A percentile compares a stretch with the other conserved stretches of the same genome.
These are phyloP conservation scores for Clonostachys solani DNA, from an alignment of 2,329 filamentous ascomycete genomes.

Conservation along the genomic window DNA sequence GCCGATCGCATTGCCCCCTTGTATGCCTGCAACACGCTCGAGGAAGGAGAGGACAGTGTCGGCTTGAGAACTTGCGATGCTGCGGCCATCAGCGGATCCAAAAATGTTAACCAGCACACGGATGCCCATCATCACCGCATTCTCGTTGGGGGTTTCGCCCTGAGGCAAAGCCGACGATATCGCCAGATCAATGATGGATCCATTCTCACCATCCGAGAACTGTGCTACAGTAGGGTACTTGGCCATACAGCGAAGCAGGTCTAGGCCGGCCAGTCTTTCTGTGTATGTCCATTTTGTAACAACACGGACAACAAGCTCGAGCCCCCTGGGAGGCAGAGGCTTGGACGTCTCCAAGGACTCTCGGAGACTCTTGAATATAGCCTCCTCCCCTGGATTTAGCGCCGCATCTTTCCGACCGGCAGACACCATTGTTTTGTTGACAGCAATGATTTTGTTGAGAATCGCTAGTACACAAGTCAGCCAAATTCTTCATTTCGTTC, in stretches of 20 bases:
- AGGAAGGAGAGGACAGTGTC: slow-evolving; percentile 60
- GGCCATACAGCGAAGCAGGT: slow-evolving; percentile 80
- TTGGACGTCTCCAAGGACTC: slow-evolving; percentile 57
- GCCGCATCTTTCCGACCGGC: slow-evolving; percentile 70
- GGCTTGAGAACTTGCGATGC: slow-evolving; percentile 53
- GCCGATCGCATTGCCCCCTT: slow-evolving; percentile 42
- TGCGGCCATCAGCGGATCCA: slow-evolving; percentile 65
- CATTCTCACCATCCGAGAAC: slow-evolving; percentile 44
- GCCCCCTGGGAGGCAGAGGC: slow-evolving; percentile 41
- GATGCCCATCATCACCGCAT: slow-evolving; percentile 83
- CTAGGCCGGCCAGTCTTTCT: slow-evolving; percentile 78
- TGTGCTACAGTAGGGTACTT: slow-evolving; percentile 64
- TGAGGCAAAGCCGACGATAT: slow-evolving; percentile 33
- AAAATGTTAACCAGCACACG: slow-evolving; percentile 84
- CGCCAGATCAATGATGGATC: slow-evolving; percentile 55
- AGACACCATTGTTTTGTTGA: slow-evolving; percentile 70
- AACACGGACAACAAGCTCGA: slow-evolving; percentile 67
- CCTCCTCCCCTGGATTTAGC: slow-evolving; percentile 68
- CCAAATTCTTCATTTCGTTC: too few relatives aligned
- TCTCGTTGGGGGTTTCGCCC: slow-evolving; percentile 60
- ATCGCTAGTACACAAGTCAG: slow-evolving; percentile 44
- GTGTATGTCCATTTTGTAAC: slow-evolving; percentile 75
- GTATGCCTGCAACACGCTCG: slow-evolving; percentile 53
- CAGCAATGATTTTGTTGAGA: slow-evolving; percentile 69
- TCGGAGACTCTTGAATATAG: slow-evolving; percentile 56